Conservation (phyloP, 2,329 filamentous ascomycete genomes). For the Zarea fungicola region DNA sequence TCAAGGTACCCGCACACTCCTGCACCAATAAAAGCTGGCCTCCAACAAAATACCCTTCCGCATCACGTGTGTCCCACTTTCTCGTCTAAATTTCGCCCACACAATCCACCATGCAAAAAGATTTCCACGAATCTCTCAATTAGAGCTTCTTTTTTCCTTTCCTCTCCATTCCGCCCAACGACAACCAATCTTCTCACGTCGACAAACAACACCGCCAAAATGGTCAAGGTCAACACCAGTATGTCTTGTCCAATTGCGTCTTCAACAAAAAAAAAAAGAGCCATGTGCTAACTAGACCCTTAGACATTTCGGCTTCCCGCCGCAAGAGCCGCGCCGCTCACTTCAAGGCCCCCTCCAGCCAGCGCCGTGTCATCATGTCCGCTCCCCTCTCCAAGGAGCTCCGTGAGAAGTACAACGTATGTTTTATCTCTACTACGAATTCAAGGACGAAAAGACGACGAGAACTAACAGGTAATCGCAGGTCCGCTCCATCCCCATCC, state of each 20-base stretch:
- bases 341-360: constrained; percentile 91
- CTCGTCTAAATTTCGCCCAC: constrained; percentile 28
- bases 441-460: too few relatives aligned
- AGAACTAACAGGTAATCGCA: constrained; percentile 31
- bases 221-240: constrained; percentile 67
- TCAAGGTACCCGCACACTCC: too few relatives aligned
- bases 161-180: constrained; percentile 25
- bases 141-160: constrained; percentile 9
- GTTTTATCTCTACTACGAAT: constrained; percentile 33
- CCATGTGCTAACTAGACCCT: neutral
- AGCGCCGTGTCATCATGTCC: constrained; percentile 95
- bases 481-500: constrained; percentile 94
- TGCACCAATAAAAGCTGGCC: neutral
- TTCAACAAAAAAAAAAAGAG: neutral
- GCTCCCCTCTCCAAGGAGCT: constrained; percentile 95
- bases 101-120: constrained; percentile 16
- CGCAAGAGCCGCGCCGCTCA: constrained; percentile 99
- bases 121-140: too few relatives aligned
- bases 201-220: constrained; percentile 42
- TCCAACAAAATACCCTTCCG: neutral
- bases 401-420: constrained; percentile 97
- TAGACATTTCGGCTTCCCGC: constrained; percentile 70
- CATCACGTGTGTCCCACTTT: constrained; percentile 29
- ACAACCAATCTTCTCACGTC: constrained; percentile 19
- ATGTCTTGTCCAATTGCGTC: constrained; percentile 27